Base-by-base conservation (phyloP, 306 rosid genomes). In the Cotoneaster glaucophyllus region DNA sequence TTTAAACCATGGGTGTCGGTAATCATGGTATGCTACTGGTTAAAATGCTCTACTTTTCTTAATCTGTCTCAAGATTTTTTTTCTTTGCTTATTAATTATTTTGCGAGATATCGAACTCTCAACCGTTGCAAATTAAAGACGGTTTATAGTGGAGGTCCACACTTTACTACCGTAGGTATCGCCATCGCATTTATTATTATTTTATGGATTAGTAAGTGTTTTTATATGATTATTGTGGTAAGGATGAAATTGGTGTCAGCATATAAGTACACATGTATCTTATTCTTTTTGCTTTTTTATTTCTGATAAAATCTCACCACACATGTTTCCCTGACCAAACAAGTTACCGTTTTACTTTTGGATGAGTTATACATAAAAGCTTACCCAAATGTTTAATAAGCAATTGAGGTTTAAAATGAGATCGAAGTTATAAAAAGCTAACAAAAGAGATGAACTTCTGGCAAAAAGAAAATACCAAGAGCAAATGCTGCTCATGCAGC, bases 211-310 rank as follows among this genome's bases (percentile, higher is more conserved):
- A 41, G 15, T 74, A 22, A 48, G 18, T 5, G 15, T 48, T 44
- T 37, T 37, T 7, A 1, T 37, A 7, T 7, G 41, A 37, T 73
- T 44, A 21, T 10, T 74, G 3, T 22, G 43, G 57, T 74, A 43
- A 43, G 57, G 68, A 44, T 62, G 68, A 26, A 26, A 61, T 45
- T 14, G 19, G 31, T 43, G 70, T 74, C 77, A 74, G 77, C 61
- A 62, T 2, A 28, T 0, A 74, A 74, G 61, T 44, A 44, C 77
- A 11, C 62, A 1, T 32, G 9, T 74, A 10, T 61, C 54, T 34
- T 19, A 45, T 74, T 74, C 77, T 59, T 74, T 74, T 62, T 74
- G 77, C 61, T 29, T 19, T 50, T 48, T 39, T 34, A 13, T 74
- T 41, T 26, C 12, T 15, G 67, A 45, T 48, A 19, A 15, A 24